These are phyloP conservation scores for Malus asiatica DNA, from an alignment of 306 rosid species.

Conservation along the genomic window DNA sequence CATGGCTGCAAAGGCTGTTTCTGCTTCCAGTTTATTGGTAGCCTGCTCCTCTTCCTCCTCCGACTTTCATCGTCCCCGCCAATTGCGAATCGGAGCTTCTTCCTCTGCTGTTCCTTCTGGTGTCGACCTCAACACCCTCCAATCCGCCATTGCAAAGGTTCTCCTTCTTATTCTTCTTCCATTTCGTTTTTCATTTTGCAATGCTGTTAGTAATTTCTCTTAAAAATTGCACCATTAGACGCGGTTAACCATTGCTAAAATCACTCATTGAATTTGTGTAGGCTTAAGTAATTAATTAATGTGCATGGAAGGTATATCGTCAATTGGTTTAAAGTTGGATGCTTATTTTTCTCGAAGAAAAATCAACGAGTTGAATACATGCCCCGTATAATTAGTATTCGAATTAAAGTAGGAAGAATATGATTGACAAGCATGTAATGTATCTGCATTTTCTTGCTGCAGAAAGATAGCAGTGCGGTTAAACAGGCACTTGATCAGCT, in stretches of 20 bases:
- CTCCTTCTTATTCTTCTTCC: not conserved
- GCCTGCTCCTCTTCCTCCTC: not conserved
- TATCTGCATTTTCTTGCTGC: constrained; percentile 9
- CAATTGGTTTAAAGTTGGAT: not conserved
- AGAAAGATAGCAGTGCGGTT: constrained; percentile 80
- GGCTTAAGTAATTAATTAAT: too few relatives aligned
- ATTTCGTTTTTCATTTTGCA: not conserved
- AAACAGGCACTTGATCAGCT: constrained; percentile 81
- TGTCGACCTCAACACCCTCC: constrained; percentile 61
- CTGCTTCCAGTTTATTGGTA: too few relatives aligned
- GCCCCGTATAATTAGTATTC: too few relatives aligned
- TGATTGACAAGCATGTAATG: not conserved
- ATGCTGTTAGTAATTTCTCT: too few relatives aligned
- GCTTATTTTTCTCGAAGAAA: too few relatives aligned
- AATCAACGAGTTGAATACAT: too few relatives aligned
- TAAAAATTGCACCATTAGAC: too few relatives aligned
- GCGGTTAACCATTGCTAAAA: too few relatives aligned
- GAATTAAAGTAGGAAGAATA: too few relatives aligned
- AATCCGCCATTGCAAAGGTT: constrained; percentile 79
- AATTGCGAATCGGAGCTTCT: constrained; percentile 38
- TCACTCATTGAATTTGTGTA: too few relatives aligned
- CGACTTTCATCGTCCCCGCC: constrained; percentile 1
- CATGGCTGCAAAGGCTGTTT: constrained; percentile 7
- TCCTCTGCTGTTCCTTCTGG: constrained; percentile 66
- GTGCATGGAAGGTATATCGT: not conserved